phyloP scores from a whole-genome alignment of 257 asterid species.

The Solanum appendiculatum region DNA sequence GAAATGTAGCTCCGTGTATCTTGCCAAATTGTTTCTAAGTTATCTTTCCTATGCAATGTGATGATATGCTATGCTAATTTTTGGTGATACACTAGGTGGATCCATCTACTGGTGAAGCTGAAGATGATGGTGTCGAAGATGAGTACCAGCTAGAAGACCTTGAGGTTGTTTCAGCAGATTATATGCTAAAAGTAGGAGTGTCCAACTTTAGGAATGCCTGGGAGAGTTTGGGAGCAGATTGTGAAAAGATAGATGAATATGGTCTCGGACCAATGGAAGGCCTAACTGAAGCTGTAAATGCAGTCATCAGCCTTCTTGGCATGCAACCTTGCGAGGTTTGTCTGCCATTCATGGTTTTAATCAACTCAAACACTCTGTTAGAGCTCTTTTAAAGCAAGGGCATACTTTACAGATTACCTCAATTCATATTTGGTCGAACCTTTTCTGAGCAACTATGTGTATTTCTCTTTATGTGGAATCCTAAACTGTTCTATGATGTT shows the following conservation, averaged over 20 bases:
- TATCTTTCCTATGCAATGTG: neutral
- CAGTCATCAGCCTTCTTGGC: conserved; percentile 89
- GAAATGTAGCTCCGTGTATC: neutral
- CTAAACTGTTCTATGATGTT: neutral
- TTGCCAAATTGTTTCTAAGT: neutral
- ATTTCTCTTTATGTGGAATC: neutral
- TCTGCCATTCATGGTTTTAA: conserved; percentile 3
- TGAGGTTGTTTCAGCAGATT: conserved; percentile 90
- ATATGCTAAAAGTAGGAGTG: conserved; percentile 79
- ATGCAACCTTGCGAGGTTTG: conserved; percentile 99
- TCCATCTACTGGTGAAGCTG: conserved; percentile 90
- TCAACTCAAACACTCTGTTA: neutral
- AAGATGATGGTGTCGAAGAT: conserved; percentile 98
- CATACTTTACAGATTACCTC: neutral
- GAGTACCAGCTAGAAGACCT: conserved; percentile 97
- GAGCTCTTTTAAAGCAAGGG: neutral
- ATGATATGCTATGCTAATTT: neutral
- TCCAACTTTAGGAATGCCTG: conserved; percentile 96
- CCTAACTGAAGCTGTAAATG: conserved; percentile 77
- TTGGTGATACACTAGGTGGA: conserved; percentile 52
- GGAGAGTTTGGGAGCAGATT: conserved; percentile 77
- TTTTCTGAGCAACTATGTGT: neutral
- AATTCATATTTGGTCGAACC: neutral
- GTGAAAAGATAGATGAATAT: conserved; percentile 78
- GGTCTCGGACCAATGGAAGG: conserved; percentile 97